Percentiles rank a stretch among this genome's conserved stretches.
Evolutionary conservation across 345 rosid species (phyloP).

Genomic region (Citrus reticulata): DNA sequence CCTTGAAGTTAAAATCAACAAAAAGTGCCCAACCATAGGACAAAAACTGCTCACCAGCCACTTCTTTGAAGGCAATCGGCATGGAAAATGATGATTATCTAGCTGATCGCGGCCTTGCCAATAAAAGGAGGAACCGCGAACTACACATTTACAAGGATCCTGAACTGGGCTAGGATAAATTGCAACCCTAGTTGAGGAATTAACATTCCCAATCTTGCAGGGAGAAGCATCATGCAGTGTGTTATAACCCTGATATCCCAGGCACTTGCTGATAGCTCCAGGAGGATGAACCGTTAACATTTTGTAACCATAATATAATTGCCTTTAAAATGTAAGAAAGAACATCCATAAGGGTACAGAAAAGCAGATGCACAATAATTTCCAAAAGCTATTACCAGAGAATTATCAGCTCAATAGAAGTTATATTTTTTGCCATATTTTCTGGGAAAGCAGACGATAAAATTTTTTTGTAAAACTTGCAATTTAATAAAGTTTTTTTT

Average conservation of each 20-base stretch:
- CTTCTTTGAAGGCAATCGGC: constrained; percentile 32
- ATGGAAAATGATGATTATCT: constrained; percentile 19
- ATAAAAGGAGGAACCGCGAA: constrained; percentile 27
- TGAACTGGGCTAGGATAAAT: constrained; percentile 24
- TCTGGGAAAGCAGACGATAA: neutral
- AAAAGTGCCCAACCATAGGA: neutral
- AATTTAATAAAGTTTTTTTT: neutral
- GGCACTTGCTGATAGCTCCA: constrained; percentile 37
- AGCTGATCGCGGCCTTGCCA: constrained; percentile 36
- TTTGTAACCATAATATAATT: constrained; percentile 46
- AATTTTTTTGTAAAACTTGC: neutral
- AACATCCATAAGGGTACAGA: neutral
- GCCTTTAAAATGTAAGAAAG: constrained; percentile 25
- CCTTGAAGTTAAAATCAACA: neutral
- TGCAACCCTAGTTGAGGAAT: constrained; percentile 23
- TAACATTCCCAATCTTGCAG: constrained; percentile 21
- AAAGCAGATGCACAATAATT: neutral
- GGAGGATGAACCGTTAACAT: constrained; percentile 50
- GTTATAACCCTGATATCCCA: constrained; percentile 14
- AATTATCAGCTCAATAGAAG: neutral
- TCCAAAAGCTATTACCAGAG: neutral
- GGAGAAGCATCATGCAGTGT: constrained; percentile 21
- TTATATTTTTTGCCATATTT: neutral
- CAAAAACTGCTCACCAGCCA: constrained; percentile 50
- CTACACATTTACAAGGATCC: constrained; percentile 24